Conservation (phyloP, 176 grass and related monocot species). For the Panicum miliaceum region DNA sequence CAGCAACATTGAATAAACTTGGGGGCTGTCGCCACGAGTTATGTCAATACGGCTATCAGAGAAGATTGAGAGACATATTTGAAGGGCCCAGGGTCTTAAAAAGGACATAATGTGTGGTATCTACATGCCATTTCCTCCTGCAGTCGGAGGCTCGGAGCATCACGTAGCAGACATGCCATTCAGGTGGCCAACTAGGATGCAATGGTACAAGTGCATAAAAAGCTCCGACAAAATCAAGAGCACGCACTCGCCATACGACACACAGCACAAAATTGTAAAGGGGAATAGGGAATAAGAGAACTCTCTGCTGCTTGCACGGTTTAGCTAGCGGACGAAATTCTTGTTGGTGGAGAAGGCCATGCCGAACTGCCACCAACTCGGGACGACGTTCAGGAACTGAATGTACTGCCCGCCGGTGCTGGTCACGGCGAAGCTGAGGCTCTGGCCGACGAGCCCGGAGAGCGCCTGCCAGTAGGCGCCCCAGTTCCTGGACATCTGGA, state of each 20-base stretch:
- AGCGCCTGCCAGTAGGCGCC: slow-evolving; percentile 61
- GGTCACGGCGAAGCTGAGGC: slow-evolving; percentile 55
- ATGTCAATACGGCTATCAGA: too few relatives aligned
- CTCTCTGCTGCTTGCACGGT: background rate
- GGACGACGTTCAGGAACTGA: slow-evolving; percentile 40
- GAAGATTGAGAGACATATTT: too few relatives aligned
- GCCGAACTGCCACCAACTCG: slow-evolving; percentile 57
- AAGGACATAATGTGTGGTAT: too few relatives aligned
- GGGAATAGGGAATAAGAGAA: background rate
- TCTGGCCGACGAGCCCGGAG: slow-evolving; percentile 29
- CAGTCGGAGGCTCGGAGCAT: slow-evolving; percentile 22
- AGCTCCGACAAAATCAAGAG: slow-evolving; percentile 40
- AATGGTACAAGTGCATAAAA: background rate
- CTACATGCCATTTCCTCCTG: slow-evolving; percentile 24
- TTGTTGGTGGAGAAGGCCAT: slow-evolving; percentile 37
- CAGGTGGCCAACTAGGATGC: slow-evolving; percentile 26
- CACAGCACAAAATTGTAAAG: background rate
- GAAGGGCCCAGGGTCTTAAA: too few relatives aligned
- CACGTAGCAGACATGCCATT: slow-evolving; percentile 11
- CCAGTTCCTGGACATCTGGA: slow-evolving; percentile 52
- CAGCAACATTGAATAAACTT: too few relatives aligned
- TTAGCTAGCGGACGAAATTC: slow-evolving; percentile 54
- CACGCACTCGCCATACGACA: background rate
- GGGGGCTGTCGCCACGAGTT: too few relatives aligned
- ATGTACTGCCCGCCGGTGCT: slow-evolving; percentile 53